These are phyloP conservation scores for Mesostigma viride DNA, from an alignment of 139 green algal species.

Conservation along the genomic window DNA sequence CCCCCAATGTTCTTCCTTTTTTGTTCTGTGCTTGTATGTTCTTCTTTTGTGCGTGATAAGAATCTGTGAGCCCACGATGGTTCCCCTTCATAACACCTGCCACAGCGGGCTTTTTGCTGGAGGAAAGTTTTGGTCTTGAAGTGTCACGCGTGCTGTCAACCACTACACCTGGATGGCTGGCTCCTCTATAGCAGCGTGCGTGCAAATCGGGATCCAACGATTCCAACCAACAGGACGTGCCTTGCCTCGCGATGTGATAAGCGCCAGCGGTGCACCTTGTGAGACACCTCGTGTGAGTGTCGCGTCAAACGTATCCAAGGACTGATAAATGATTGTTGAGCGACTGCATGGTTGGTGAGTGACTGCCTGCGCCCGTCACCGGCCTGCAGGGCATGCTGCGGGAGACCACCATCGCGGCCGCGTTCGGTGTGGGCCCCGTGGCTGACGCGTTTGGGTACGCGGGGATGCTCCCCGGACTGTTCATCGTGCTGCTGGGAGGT, in stretches of 20 bases:
- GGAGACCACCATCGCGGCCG: constrained; percentile 25
- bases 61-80: too few species aligned
- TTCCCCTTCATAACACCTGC: too few species aligned
- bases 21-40: too few species aligned
- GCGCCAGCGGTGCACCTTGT: background rate
- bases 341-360: background rate
- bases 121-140: too few species aligned
- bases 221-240: constrained; percentile 2
- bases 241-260: background rate
- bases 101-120: too few species aligned
- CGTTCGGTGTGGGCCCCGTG: constrained; percentile 34
- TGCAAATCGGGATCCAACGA: background rate
- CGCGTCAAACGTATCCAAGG: background rate
- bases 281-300: background rate
- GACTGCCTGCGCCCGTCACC: background rate
- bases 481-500: constrained; percentile 31
- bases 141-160: too few species aligned
- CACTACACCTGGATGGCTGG: too few species aligned
- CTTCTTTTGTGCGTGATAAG: too few species aligned
- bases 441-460: constrained; percentile 37
- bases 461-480: constrained; percentile 29
- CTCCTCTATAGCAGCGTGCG: background rate
- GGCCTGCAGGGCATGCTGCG: constrained; percentile 25
- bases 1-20: too few species aligned
- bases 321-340: background rate